Evolutionary conservation across 306 rosid genomes (phyloP).

Genomic region (Quercus wislizeni): DNA sequence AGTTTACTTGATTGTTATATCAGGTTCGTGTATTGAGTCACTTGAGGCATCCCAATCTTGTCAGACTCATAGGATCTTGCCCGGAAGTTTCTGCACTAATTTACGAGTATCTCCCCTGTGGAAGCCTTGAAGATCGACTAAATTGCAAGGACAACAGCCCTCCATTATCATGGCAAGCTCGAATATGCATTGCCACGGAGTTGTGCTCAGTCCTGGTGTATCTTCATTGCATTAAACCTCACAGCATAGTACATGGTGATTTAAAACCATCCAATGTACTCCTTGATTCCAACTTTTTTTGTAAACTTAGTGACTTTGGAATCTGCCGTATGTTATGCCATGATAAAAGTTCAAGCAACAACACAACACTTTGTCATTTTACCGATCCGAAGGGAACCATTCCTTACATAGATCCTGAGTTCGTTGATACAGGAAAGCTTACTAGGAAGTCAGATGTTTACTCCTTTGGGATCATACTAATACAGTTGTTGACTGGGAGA

Average conservation of each 20-base stretch:
- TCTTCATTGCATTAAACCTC: constrained; percentile 48
- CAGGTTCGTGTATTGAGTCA: constrained; percentile 52
- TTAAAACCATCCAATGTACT: constrained; percentile 51
- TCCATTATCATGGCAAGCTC: constrained; percentile 54
- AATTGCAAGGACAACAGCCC: constrained; percentile 40
- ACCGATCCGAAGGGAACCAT: constrained; percentile 44
- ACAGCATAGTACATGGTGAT: constrained; percentile 47
- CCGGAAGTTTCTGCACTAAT: constrained; percentile 43
- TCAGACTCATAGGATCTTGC: constrained; percentile 51
- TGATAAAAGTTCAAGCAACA: constrained; percentile 24
- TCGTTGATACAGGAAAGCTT: constrained; percentile 40
- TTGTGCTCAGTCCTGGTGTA: constrained; percentile 48
- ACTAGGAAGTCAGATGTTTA: constrained; percentile 51
- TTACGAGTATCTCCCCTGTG: constrained; percentile 49
- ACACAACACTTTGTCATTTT: constrained; percentile 28
- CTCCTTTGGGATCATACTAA: constrained; percentile 46
- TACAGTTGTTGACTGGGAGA: constrained; percentile 44
- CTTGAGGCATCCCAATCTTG: constrained; percentile 49
- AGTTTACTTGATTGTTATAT: not conserved
- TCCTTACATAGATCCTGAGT: constrained; percentile 53
- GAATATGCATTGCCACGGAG: constrained; percentile 45
- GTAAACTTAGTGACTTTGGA: constrained; percentile 60
- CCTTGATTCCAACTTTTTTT: constrained; percentile 34
- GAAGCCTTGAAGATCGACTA: constrained; percentile 57
- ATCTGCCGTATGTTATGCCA: constrained; percentile 35